Conservation (phyloP, 1,284 basidiomycete genomes). For the Fomitopsis betulina region DNA sequence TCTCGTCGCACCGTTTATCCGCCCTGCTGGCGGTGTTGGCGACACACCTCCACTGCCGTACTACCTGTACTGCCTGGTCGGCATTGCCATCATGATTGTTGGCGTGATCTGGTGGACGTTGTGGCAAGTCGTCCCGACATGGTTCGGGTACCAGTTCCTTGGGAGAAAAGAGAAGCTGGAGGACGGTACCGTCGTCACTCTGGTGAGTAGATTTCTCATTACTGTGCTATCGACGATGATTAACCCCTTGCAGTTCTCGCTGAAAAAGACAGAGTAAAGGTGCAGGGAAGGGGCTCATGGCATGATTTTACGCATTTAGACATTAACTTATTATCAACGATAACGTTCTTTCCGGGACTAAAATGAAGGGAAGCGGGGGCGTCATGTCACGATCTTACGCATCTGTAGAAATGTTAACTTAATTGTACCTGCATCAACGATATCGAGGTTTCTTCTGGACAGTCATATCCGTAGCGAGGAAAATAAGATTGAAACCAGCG, state of each 20-base stretch:
- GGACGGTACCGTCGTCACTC: slow-evolving; percentile 54
- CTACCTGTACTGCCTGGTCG: slow-evolving; percentile 56
- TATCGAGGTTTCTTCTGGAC: no score
- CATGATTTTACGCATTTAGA: neutral
- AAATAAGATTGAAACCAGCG: no score
- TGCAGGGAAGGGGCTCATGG: neutral
- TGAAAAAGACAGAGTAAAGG: neutral
- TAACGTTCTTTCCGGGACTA: neutral
- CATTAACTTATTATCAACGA: neutral
- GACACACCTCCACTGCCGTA: slow-evolving; percentile 59
- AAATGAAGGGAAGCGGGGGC: no score
- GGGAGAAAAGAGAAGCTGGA: slow-evolving; percentile 42
- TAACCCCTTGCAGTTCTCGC: slow-evolving; percentile 2
- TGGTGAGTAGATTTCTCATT: slow-evolving; percentile 33
- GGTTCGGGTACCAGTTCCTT: slow-evolving; percentile 45
- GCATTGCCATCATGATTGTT: slow-evolving; percentile 41
- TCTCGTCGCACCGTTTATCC: slow-evolving; percentile 51
- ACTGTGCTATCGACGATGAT: neutral
- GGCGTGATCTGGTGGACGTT: slow-evolving; percentile 52
- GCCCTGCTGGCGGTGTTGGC: slow-evolving; percentile 47
- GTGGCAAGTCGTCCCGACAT: slow-evolving; percentile 47
- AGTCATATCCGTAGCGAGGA: no score
- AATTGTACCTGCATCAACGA: no score
- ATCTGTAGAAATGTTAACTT: no score
- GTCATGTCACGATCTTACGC: no score